Base-by-base conservation (phyloP, 805 yeast genomes). In the Lachancea fermentati region DNA sequence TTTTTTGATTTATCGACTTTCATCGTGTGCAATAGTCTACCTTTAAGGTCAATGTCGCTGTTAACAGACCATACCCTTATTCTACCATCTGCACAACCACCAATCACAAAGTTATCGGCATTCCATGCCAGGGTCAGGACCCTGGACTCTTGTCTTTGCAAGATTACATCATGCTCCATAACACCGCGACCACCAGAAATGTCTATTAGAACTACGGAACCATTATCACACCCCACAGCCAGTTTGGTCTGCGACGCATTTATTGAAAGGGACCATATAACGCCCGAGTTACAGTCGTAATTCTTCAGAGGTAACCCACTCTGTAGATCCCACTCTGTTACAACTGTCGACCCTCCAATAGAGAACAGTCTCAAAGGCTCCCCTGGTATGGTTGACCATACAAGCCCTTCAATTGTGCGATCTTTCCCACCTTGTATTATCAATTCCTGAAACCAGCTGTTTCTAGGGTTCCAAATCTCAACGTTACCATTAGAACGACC, bases 21-120 rank as follows among this genome's bases (percentile, higher is more conserved):
- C 85, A 93, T 79, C 2, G 95, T 81, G 17, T 85, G 79, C 13
- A 84, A 50, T n/a, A 91, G 63, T 52, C 94, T 72, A 15, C 93
- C 88, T 44, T 69, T 75, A 22, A 63, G 60, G 17, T 47, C 47
- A n/a, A 47, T 47, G 28, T 57, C 54, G 12, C 69, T 60, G 14
- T 62, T 58, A 15, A 68, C 63, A 12, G 74, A 66, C 97, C 97
- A 93, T 34, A 84, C 78, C 57, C 96, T 76, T 28, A 93, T 73
- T 55, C 85, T 75, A 16, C 96, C 98, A 62, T 93, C 97, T 1
- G 96, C 85, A 62, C 97, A 93, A 9, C 98, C 98, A 36, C 96
- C 97, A 30, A 87, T 76, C 26, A 93, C 66, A 45, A 71, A 66
- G 5, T 75, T 75, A 48, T 81, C 72, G 14, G 72, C 74, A 43